Base-by-base conservation (phyloP, 345 rosid genomes). In the Euphorbia tirucalli region DNA sequence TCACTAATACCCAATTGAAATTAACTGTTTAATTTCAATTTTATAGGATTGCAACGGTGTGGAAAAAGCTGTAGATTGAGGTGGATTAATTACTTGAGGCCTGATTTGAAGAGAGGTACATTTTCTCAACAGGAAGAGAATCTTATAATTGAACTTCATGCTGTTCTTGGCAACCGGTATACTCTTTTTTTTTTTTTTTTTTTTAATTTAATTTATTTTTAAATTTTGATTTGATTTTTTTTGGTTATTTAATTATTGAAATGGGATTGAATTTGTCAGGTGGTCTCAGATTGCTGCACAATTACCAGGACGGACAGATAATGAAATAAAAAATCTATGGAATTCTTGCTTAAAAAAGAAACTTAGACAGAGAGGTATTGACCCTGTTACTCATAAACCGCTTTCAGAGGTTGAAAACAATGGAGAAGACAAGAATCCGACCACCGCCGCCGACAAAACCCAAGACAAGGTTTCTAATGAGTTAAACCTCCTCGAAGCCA, bases 61-160 rank as follows among this genome's bases (percentile, higher is more conserved):
- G 98, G 98, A n/a, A 93, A 93, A 78, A 93, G 98, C 73, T 93
- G 98, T 80, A 86, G 98, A 72, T 81, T 93, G 68, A 87, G 98
- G 74, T 93, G 98, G 98, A 93, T 93, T 72, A 93, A 93, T 74
- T 91, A 94, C 83, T 61, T 94, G 74, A 86, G 98, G 83, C 98
- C 98, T 68, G 98, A 94, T 87, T 87, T 94, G 79, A 94, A 94
- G 82, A 75, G 98, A 83, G 98, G 98, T 75, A 87, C 95, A 88
- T 91, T 94, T 75, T 94, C 98, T 48, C 89, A 84, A 22, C 88
- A 88, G 71, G 98, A 94, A 85, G 98, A 94, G 86, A 81, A 83
- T 71, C 89, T 86, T 71, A 91, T 94, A 60, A 78, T 94, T 83
- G 96, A 91, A 61, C 96, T 91, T 32, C 98, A 94, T 89, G 89